Percentiles rank a stretch among this genome's conserved stretches.
Evolutionary conservation across 106 monocot genomes (phyloP).

Genomic region (Ottelia alismoides): DNA sequence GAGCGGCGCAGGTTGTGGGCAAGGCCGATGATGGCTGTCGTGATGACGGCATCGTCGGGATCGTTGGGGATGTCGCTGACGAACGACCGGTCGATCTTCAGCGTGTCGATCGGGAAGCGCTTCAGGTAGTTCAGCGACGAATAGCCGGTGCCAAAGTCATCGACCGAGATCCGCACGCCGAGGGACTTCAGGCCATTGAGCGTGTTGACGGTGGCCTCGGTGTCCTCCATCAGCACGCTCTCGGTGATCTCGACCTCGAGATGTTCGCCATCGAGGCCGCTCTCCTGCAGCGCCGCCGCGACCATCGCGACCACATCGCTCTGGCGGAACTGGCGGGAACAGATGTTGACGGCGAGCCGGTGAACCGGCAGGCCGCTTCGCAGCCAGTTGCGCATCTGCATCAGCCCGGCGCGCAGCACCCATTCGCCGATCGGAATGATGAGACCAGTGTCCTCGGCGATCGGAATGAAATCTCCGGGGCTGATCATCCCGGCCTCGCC

Average conservation of each 20-base stretch:
- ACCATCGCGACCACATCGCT: neutral
- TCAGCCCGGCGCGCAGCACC: neutral
- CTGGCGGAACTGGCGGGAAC: neutral
- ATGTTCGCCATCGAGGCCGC: neutral
- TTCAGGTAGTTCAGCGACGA: neutral
- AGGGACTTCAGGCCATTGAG: neutral
- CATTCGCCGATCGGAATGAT: neutral
- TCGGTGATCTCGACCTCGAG: neutral
- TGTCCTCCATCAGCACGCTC: neutral
- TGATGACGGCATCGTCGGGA: neutral
- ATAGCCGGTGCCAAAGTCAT: conserved; percentile 1
- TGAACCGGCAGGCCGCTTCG: too few species aligned
- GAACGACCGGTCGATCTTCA: neutral
- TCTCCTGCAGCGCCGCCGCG: neutral
- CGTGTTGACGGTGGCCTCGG: neutral
- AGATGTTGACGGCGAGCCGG: neutral
- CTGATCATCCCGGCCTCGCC: neutral
- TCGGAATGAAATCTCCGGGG: neutral
- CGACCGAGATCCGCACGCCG: neutral
- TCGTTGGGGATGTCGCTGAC: neutral
- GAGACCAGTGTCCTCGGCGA: neutral
- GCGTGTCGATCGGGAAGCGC: neutral
- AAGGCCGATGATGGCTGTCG: neutral
- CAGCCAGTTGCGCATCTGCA: neutral
- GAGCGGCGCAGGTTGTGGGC: neutral